Evolutionary conservation across 2,329 filamentous ascomycete species (phyloP).

Genomic region (Chalara sp.): DNA sequence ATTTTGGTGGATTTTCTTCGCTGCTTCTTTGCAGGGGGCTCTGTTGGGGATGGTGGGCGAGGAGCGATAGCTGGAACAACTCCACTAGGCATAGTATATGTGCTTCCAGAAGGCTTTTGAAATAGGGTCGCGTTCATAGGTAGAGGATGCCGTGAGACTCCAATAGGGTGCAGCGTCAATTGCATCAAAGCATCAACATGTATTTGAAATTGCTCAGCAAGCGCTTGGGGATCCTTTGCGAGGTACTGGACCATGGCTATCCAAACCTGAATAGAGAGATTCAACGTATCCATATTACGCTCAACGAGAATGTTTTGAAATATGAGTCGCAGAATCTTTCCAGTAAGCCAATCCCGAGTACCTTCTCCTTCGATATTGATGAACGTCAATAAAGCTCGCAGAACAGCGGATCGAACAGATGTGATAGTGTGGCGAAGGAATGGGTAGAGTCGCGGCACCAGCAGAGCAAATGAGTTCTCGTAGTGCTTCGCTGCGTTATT

Average conservation of each 20-base stretch:
- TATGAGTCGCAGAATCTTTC: constrained; percentile 77
- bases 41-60: constrained; percentile 34
- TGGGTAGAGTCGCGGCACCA: constrained; percentile 90
- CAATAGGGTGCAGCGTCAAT: constrained; percentile 83
- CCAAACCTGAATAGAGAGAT: constrained; percentile 84
- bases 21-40: constrained; percentile 61
- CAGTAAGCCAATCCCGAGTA: constrained; percentile 86
- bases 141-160: constrained; percentile 82
- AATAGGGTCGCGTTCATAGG: constrained; percentile 88
- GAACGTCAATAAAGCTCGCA: constrained; percentile 90
- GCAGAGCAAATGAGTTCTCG: constrained; percentile 81
- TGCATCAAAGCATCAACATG: constrained; percentile 79
- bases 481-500: constrained; percentile 74
- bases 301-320: constrained; percentile 97
- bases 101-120: constrained; percentile 85
- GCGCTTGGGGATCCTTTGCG: constrained; percentile 51
- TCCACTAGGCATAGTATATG: constrained; percentile 55
- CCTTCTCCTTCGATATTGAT: constrained; percentile 74
- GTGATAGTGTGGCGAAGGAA: constrained; percentile 97
- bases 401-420: constrained; percentile 84
- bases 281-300: constrained; percentile 75
- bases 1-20: constrained; percentile 79
- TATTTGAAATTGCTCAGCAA: constrained; percentile 65
- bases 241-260: constrained; percentile 66
- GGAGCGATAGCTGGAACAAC: constrained; percentile 33